These are phyloP conservation scores for Calonectria pteridis DNA, from an alignment of 2,329 filamentous ascomycete genomes.

Conservation along the genomic window DNA sequence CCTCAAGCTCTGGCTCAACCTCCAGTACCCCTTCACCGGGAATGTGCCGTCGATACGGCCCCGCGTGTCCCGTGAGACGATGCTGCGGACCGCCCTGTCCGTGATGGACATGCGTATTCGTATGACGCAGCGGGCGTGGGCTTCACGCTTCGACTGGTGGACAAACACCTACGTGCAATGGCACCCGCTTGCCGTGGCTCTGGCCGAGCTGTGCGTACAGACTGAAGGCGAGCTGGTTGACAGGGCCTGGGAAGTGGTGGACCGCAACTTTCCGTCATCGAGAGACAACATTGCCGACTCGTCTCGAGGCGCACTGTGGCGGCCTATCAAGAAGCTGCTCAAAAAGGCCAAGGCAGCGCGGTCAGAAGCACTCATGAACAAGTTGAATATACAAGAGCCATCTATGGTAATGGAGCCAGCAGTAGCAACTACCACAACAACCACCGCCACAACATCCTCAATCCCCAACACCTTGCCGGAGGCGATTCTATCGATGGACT, in stretches of 20 bases:
- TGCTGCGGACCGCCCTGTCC: constrained; percentile 61
- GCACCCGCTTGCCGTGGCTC: constrained; percentile 65
- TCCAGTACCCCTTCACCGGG: constrained; percentile 59
- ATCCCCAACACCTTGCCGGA: neutral
- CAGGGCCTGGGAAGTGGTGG: constrained; percentile 63
- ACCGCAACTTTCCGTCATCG: constrained; percentile 58
- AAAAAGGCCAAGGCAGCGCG: constrained; percentile 61
- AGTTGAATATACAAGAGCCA: constrained; percentile 36
- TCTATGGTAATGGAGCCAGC: neutral
- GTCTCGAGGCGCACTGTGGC: constrained; percentile 64
- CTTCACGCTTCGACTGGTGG: constrained; percentile 61
- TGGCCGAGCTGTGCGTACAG: constrained; percentile 65
- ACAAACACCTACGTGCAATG: constrained; percentile 65
- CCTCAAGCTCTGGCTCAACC: constrained; percentile 60
- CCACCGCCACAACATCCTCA: constrained; percentile 14
- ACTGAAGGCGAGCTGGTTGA: constrained; percentile 59
- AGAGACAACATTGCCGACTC: constrained; percentile 62
- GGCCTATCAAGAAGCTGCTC: constrained; percentile 65
- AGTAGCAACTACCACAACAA: neutral
- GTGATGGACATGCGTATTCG: constrained; percentile 57
- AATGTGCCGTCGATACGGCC: constrained; percentile 44
- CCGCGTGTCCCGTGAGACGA: constrained; percentile 55
- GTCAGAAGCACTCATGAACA: constrained; percentile 46
- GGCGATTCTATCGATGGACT: constrained; percentile 4
- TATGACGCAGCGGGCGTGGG: constrained; percentile 48